phyloP scores from a whole-genome alignment of 2,329 filamentous ascomycete genomes.

The Myriosclerotinia curreyana region DNA sequence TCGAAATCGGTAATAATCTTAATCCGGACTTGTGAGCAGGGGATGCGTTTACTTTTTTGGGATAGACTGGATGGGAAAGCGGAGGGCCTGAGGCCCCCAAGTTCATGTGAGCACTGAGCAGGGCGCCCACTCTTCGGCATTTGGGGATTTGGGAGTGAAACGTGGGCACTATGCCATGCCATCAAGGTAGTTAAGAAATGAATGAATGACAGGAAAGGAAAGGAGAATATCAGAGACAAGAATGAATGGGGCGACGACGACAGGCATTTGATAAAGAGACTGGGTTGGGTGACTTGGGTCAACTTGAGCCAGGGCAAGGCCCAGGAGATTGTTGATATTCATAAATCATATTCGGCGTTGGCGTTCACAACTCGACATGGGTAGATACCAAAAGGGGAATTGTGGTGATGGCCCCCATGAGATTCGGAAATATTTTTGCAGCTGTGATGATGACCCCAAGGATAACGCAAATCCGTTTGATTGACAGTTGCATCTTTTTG shows the following conservation, averaged over 20 bases:
- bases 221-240: not conserved
- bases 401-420: slow-evolving; percentile 4
- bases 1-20: slow-evolving; percentile 6
- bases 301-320: not conserved
- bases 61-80: not conserved
- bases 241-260: slow-evolving; percentile 11
- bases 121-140: slow-evolving; percentile 14
- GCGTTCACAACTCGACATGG: slow-evolving; percentile 2
- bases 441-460: slow-evolving; percentile 11
- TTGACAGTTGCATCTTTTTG: slow-evolving; percentile 5
- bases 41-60: not conserved
- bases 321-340: slow-evolving; percentile 11
- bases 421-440: not conserved
- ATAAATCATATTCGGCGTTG: slow-evolving; percentile 12
- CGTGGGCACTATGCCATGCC: not conserved
- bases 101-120: slow-evolving; percentile 11
- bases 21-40: slow-evolving; percentile 3
- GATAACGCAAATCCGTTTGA: slow-evolving; percentile 9
- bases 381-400: not conserved
- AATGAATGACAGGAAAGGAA: slow-evolving; percentile 9
- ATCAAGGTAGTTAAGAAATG: not conserved
- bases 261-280: slow-evolving; percentile 1
- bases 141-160: not conserved
- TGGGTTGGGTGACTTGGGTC: too few relatives aligned
- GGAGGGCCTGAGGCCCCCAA: slow-evolving; percentile 4